Conservation (phyloP, 495 filamentous ascomycete species). For the Penicillium maclennaniae region DNA sequence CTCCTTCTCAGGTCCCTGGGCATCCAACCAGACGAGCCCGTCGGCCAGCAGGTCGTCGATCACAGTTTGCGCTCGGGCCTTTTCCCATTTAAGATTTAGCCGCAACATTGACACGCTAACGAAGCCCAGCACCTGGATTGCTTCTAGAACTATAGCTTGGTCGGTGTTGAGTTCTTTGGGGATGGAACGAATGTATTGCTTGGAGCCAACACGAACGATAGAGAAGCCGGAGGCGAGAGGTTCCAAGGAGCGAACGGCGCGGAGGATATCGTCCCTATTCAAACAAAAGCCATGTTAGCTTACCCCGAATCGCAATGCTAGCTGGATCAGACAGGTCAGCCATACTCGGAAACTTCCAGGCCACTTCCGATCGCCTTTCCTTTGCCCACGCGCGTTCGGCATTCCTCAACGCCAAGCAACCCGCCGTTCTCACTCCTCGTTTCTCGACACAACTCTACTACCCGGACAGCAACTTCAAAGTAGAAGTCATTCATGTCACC, state of each 20-base stretch:
- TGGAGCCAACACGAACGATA: slow-evolving; percentile 72
- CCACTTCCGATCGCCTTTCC: slow-evolving; percentile 65
- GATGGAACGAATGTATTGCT: slow-evolving; percentile 84
- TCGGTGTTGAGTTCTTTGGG: slow-evolving; percentile 96
- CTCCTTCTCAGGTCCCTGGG: slow-evolving; percentile 80
- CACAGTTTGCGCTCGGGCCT: slow-evolving; percentile 79
- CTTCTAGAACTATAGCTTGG: slow-evolving; percentile 87
- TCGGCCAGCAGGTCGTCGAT: slow-evolving; percentile 88
- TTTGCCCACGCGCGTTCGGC: slow-evolving; percentile 66
- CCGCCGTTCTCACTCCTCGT: slow-evolving; percentile 92
- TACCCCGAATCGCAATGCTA: background rate
- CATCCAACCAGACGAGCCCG: slow-evolving; percentile 91
- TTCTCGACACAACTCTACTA: slow-evolving; percentile 87
- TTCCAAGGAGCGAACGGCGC: slow-evolving; percentile 81
- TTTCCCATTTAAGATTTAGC: slow-evolving; percentile 83
- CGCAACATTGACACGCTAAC: slow-evolving; percentile 89
- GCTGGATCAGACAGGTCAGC: background rate
- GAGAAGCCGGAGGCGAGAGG: slow-evolving; percentile 87
- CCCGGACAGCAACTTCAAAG: slow-evolving; percentile 88
- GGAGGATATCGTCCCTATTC: slow-evolving; percentile 78
- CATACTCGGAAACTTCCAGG: slow-evolving; percentile 66
- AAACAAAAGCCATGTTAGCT: background rate
- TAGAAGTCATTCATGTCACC: slow-evolving; percentile 96
- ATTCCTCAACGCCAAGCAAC: slow-evolving; percentile 78
- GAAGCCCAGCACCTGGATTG: slow-evolving; percentile 78